A percentile compares a stretch with the other conserved stretches of the same genome.
These are phyloP conservation scores for Platanus orientalis DNA, from an alignment of 164 flowering plant genomes.

Conservation along the genomic window DNA sequence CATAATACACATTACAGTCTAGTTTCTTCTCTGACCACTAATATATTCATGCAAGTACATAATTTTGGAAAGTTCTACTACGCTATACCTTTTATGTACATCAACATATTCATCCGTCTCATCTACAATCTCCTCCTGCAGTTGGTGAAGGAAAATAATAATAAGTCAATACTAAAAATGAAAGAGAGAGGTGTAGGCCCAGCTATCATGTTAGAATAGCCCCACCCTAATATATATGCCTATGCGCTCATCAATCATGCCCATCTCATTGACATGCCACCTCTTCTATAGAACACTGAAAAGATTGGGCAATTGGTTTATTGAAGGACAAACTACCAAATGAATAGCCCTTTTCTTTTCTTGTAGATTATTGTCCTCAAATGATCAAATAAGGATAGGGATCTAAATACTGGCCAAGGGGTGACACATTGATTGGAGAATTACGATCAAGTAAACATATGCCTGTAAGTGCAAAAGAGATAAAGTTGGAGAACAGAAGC, in stretches of 20 bases:
- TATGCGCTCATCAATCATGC: not conserved
- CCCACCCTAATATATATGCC: not conserved
- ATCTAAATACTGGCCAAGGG: not conserved
- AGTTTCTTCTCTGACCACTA: not conserved
- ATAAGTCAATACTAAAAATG: not conserved
- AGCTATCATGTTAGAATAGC: not conserved
- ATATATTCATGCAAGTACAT: not conserved
- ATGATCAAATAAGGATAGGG: too few species aligned
- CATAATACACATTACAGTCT: not conserved
- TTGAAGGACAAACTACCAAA: not conserved
- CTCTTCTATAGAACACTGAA: not conserved
- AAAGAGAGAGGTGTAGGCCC: not conserved
- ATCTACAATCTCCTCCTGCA: constrained; percentile 74
- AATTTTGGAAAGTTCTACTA: not conserved
- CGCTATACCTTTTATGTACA: constrained; percentile 55
- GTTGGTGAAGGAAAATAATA: constrained; percentile 7
- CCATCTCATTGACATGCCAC: not conserved
- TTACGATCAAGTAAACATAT: not conserved
- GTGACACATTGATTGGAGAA: not conserved
- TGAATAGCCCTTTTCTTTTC: not conserved
- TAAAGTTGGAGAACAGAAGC: not conserved
- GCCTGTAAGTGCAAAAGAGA: not conserved
- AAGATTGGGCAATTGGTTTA: not conserved
- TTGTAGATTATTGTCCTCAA: too few species aligned
- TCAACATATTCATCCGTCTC: constrained; percentile 71